Conservation (phyloP, 1,139 yeast species). For the Yamadazyma spencermartinsiae region DNA sequence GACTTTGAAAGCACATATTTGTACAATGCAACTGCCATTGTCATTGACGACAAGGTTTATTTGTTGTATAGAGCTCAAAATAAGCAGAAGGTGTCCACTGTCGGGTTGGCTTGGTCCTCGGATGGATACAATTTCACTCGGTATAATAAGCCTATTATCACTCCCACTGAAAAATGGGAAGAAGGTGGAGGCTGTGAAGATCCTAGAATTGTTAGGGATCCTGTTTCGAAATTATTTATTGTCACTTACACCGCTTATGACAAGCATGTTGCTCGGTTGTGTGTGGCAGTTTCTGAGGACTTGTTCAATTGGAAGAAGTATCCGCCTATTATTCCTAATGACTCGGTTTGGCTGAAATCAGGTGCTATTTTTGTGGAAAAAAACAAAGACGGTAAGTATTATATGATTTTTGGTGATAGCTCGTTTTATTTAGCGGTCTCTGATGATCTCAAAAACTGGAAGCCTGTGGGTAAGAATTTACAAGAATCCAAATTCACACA, state of each 20-base stretch:
- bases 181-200: constrained; percentile 47
- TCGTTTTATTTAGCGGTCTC: constrained; percentile 41
- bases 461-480: constrained; percentile 22
- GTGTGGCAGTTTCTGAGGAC: constrained; percentile 43
- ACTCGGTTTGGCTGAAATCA: constrained; percentile 42
- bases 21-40: constrained; percentile 49
- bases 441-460: constrained; percentile 38
- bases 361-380: constrained; percentile 44
- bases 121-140: constrained; percentile 39
- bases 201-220: constrained; percentile 45
- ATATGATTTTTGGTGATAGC: constrained; percentile 50
- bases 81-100: constrained; percentile 31
- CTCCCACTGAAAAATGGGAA: constrained; percentile 44
- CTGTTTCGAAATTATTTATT: constrained; percentile 33
- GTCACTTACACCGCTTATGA: constrained; percentile 49
- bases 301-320: constrained; percentile 42
- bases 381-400: constrained; percentile 36
- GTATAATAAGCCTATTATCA: constrained; percentile 34
- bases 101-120: constrained; percentile 45
- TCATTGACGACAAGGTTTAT: constrained; percentile 38
- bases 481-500: constrained; percentile 28
- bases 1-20: constrained; percentile 44
- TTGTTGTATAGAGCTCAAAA: constrained; percentile 46
- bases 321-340: constrained; percentile 35
- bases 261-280: constrained; percentile 34